Conservation (phyloP, 208 protist species). For the Acanthamoeba sp. region DNA sequence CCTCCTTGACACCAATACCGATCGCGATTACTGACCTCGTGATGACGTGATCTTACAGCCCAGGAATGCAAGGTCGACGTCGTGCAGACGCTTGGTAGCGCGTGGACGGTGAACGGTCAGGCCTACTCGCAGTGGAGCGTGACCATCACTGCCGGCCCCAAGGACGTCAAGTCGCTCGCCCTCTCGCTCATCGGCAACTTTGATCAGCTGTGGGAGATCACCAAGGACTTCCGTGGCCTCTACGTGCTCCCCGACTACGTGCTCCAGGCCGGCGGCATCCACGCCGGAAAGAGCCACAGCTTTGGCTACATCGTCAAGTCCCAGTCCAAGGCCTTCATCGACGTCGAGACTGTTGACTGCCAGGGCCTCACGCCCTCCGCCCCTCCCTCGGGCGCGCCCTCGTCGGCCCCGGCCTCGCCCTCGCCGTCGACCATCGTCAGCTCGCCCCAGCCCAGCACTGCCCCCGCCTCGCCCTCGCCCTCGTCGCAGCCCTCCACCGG, state of each 20-base stretch:
- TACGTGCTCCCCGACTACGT: slow-evolving; percentile 24
- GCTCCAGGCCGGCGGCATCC: background rate
- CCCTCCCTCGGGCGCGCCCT: background rate
- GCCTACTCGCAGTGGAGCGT: background rate
- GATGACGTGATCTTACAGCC: too few species aligned
- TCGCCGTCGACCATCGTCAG: background rate
- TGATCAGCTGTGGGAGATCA: background rate
- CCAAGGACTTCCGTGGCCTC: slow-evolving; percentile 13
- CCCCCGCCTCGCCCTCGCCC: background rate
- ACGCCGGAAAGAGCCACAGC: background rate
- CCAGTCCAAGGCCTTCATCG: background rate
- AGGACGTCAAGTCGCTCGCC: background rate
- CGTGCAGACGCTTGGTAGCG: background rate
- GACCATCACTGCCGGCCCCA: background rate
- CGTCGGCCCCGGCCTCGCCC: background rate
- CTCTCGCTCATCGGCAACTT: background rate
- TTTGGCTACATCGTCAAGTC: slow-evolving; percentile 34
- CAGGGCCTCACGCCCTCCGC: background rate
- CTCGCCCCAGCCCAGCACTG: background rate
- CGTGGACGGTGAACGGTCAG: background rate
- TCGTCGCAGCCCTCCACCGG: background rate
- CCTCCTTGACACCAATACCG: too few species aligned
- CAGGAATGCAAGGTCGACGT: background rate
- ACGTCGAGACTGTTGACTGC: background rate
- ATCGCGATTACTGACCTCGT: too few species aligned